Percentiles rank a stretch among this genome's conserved stretches.
Evolutionary conservation across 257 asterid species (phyloP).

Genomic region (Solanum sejunctum): DNA sequence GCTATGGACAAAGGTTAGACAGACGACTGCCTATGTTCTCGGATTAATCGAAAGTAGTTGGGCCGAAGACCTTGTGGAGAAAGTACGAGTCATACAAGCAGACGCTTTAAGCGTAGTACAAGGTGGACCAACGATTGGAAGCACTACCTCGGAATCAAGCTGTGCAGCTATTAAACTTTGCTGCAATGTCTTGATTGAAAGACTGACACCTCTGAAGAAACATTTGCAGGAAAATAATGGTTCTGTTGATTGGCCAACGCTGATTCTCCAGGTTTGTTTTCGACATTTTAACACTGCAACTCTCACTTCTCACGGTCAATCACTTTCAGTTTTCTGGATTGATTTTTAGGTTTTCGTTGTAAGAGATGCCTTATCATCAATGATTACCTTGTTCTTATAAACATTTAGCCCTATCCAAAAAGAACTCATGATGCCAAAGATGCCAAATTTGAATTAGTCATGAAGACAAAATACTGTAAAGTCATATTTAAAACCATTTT

Average conservation of each 20-base stretch:
- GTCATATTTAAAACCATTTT: neutral
- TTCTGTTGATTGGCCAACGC: constrained; percentile 41
- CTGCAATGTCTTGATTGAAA: constrained; percentile 49
- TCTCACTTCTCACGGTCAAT: neutral
- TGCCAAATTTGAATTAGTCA: neutral
- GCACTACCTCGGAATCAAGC: constrained; percentile 75
- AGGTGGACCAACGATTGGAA: constrained; percentile 56
- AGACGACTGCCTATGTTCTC: constrained; percentile 51
- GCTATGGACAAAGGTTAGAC: constrained; percentile 18
- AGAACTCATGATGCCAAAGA: neutral
- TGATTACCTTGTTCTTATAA: neutral
- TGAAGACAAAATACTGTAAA: neutral
- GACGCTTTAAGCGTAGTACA: constrained; percentile 63
- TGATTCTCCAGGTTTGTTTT: constrained; percentile 40
- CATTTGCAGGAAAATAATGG: constrained; percentile 37
- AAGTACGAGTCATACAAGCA: constrained; percentile 54
- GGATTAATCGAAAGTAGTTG: constrained; percentile 36
- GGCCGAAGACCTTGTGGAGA: constrained; percentile 36
- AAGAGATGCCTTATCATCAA: neutral
- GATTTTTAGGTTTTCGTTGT: neutral
- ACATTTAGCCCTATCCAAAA: neutral
- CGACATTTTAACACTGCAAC: neutral
- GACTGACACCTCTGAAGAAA: constrained; percentile 32
- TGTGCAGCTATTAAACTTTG: constrained; percentile 66
- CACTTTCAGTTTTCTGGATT: neutral